These are phyloP conservation scores for Taiozyma onychis DNA, from an alignment of 1,139 yeast species.

Conservation along the genomic window DNA sequence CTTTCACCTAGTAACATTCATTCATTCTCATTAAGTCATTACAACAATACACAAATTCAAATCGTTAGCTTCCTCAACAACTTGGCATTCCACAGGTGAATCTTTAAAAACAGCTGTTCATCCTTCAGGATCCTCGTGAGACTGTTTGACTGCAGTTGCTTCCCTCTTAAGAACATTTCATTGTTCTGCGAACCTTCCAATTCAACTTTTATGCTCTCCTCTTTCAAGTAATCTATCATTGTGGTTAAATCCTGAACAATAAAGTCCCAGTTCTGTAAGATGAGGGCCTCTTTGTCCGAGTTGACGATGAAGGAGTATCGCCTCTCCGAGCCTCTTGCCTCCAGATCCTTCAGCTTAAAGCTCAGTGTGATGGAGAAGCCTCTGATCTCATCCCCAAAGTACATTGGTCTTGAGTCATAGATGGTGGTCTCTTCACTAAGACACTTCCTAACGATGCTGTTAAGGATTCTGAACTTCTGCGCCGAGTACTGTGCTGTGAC, in stretches of 20 bases:
- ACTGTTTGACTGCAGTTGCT: conserved; percentile 50
- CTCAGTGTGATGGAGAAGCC: conserved; percentile 66
- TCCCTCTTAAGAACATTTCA: conserved; percentile 40
- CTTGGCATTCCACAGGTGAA: conserved; percentile 64
- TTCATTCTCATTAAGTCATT: neutral
- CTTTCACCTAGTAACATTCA: neutral
- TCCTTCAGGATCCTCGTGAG: conserved; percentile 58
- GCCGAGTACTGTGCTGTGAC: conserved; percentile 64
- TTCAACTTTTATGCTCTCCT: conserved; percentile 33
- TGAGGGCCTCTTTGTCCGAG: conserved; percentile 48
- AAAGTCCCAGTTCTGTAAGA: conserved; percentile 55
- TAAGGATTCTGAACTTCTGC: conserved; percentile 28
- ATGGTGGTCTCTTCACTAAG: conserved; percentile 70
- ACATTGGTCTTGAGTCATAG: conserved; percentile 60
- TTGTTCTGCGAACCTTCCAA: conserved; percentile 26
- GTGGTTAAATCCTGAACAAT: conserved; percentile 46
- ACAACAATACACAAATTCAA: neutral
- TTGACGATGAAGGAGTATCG: conserved; percentile 63
- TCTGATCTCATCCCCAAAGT: conserved; percentile 61
- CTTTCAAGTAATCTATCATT: conserved; percentile 45
- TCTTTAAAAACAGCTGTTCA: conserved; percentile 49
- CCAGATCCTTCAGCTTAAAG: conserved; percentile 61
- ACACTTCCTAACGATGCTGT: conserved; percentile 49
- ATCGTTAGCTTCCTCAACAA: conserved; percentile 24
- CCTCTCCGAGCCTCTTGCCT: conserved; percentile 77